A percentile compares a stretch with the other conserved stretches of the same genome.
Evolutionary conservation across 371 early-diverging fungal species (phyloP).

Genomic region (Rhizopus sp.): DNA sequence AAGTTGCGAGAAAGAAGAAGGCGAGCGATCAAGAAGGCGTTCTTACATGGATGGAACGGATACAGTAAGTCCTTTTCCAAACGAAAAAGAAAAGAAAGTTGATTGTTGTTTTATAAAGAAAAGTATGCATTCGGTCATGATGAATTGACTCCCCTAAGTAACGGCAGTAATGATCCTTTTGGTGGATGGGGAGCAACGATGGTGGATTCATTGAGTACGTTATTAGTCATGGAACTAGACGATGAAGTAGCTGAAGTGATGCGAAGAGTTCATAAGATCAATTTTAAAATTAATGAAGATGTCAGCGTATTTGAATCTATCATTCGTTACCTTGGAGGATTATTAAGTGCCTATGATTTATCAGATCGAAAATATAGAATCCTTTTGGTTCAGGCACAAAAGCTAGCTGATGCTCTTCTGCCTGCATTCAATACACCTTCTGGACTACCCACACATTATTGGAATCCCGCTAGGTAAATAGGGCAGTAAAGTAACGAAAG

Average conservation of each 20-base stretch:
- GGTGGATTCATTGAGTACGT: conserved; percentile 83
- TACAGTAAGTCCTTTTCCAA: conserved; percentile 50
- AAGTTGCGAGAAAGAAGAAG: conserved; percentile 19
- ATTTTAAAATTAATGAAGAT: conserved; percentile 41
- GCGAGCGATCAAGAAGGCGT: conserved; percentile 21
- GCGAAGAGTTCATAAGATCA: conserved; percentile 52
- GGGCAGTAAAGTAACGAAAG: background rate
- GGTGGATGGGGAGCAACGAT: conserved; percentile 79
- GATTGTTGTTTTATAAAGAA: conserved; percentile 13
- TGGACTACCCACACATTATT: conserved; percentile 58
- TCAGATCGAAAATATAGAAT: conserved; percentile 36
- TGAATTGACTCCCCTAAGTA: conserved; percentile 55
- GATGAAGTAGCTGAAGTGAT: conserved; percentile 71
- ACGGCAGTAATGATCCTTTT: conserved; percentile 59
- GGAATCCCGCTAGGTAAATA: conserved; percentile 39
- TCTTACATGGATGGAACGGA: conserved; percentile 71
- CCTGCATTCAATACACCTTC: conserved; percentile 63
- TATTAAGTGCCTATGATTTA: conserved; percentile 81
- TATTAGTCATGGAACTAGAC: conserved; percentile 74
- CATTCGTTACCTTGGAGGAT: conserved; percentile 89
- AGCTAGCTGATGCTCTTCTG: conserved; percentile 54
- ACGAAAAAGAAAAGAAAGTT: conserved; percentile 4
- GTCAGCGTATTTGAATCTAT: conserved; percentile 85
- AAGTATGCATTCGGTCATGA: conserved; percentile 60
- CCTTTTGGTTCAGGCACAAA: conserved; percentile 50